phyloP scores from a whole-genome alignment of 495 filamentous ascomycete species.

The Penicillium atrosanguineum region DNA sequence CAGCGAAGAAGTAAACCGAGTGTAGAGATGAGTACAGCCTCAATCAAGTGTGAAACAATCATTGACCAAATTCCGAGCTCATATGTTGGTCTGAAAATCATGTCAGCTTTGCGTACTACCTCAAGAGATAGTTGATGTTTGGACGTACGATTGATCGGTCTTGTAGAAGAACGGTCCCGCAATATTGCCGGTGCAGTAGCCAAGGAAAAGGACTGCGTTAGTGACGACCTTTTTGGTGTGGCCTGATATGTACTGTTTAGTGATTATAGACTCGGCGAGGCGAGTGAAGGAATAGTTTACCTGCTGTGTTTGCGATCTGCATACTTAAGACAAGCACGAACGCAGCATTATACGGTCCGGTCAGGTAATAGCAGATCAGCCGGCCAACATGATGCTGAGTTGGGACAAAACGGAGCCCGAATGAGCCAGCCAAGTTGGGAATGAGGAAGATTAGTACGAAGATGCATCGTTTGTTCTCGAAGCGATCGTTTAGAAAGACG shows the following conservation, averaged over 20 bases:
- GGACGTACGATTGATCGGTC: slow-evolving; percentile 43
- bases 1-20: slow-evolving; percentile 49
- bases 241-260: slow-evolving; percentile 21
- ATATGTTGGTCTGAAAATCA: slow-evolving; percentile 44
- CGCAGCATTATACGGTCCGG: slow-evolving; percentile 59
- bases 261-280: background rate
- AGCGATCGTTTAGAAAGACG: slow-evolving; percentile 56
- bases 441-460: slow-evolving; percentile 54
- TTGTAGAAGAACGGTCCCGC: slow-evolving; percentile 64
- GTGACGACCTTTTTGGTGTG: slow-evolving; percentile 64
- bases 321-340: slow-evolving; percentile 59
- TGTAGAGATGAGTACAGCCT: slow-evolving; percentile 44
- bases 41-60: slow-evolving; percentile 58
- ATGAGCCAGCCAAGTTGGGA: slow-evolving; percentile 54
- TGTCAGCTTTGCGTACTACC: background rate
- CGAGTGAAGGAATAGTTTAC: slow-evolving; percentile 10
- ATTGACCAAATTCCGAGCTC: slow-evolving; percentile 60
- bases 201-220: slow-evolving; percentile 56
- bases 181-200: slow-evolving; percentile 53
- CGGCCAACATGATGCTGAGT: slow-evolving; percentile 44
- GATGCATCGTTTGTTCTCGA: slow-evolving; percentile 54
- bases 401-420: slow-evolving; percentile 54
- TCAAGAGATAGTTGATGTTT: background rate
- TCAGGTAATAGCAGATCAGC: slow-evolving; percentile 56
- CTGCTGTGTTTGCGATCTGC: slow-evolving; percentile 55